These are phyloP conservation scores for Paspalum notatum DNA, from an alignment of 176 grass and related monocot species.

Conservation along the genomic window DNA sequence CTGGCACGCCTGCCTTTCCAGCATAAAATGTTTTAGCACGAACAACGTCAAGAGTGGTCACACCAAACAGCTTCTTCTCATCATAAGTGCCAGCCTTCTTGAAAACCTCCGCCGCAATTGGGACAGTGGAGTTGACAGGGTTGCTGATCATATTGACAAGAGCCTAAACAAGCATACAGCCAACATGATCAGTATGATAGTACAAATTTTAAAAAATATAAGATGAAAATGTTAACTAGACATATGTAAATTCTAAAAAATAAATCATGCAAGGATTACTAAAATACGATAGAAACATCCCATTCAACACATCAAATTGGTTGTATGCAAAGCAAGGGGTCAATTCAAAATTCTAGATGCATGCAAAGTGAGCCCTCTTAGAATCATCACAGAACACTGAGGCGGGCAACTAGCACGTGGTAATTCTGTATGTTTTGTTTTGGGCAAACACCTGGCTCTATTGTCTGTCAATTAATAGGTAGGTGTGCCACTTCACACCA, in stretches of 20 bases:
- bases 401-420: background rate
- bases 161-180: slow-evolving; percentile 50
- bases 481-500: background rate
- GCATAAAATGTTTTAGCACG: slow-evolving; percentile 94
- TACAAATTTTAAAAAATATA: background rate
- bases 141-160: slow-evolving; percentile 96
- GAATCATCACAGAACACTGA: background rate
- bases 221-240: background rate
- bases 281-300: background rate
- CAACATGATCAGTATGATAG: slow-evolving; percentile 4
- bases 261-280: background rate
- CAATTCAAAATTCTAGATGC: too few species aligned
- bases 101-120: slow-evolving; percentile 85
- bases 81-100: slow-evolving; percentile 90
- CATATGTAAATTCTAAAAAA: background rate
- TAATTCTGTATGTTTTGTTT: background rate
- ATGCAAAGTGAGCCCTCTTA: background rate
- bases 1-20: slow-evolving; percentile 73
- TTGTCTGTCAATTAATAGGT: background rate
- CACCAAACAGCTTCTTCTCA: slow-evolving; percentile 88
- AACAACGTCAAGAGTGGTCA: slow-evolving; percentile 92
- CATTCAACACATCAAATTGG: background rate
- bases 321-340: background rate
- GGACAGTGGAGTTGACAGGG: slow-evolving; percentile 94
- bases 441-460: background rate